Base-by-base conservation (phyloP, 495 filamentous ascomycete species). In the Cercophora sp. region DNA sequence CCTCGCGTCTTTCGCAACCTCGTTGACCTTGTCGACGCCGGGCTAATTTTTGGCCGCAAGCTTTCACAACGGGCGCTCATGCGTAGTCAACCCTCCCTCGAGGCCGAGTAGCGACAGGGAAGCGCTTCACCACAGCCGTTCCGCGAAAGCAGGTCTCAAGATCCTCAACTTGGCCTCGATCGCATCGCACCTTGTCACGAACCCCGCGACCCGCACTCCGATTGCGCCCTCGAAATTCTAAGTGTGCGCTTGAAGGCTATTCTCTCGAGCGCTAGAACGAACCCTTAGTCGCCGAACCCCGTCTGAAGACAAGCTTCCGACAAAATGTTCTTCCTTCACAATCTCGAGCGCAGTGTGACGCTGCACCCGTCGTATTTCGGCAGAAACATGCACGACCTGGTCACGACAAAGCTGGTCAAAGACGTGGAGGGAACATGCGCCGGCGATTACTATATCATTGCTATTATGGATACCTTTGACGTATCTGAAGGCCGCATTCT, bases 301-400 rank as follows among this genome's bases (percentile, higher is more conserved):
- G n/a, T n/a, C n/a, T n/a, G n/a, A n/a, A n/a, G n/a, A n/a, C n/a
- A n/a, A n/a, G n/a, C n/a, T n/a, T 4, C 41, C 16, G 26, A 32
- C 56, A 76, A 42, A 46, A 98, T 97, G 93, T 98, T 96, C 69
- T 98, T 98, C 76, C 86, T 98, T 62, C 86, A 95, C 70, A 88
- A 94, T 57, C 85, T 97, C 65, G 89, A 95, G 72, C 89, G 91
- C 61, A 80, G 85, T 57, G 92, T 98, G 56, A 87, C 88, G 45
- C 80, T 98, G 59, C 94, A 98, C 67, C 93, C 93, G 26, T 96
- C 93, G 22, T 97, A 91, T 72, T 97, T 98, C 65, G 89, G 89
- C 51, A 82, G 87, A 31, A 87, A 91, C 60, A 91, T 96, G 78
- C 84, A 88, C 47, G 86, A 94, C 48, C 84, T 94, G 62, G 84